These are phyloP conservation scores for Fusarium longipes DNA, from an alignment of 2,329 filamentous ascomycete genomes.

Conservation along the genomic window DNA sequence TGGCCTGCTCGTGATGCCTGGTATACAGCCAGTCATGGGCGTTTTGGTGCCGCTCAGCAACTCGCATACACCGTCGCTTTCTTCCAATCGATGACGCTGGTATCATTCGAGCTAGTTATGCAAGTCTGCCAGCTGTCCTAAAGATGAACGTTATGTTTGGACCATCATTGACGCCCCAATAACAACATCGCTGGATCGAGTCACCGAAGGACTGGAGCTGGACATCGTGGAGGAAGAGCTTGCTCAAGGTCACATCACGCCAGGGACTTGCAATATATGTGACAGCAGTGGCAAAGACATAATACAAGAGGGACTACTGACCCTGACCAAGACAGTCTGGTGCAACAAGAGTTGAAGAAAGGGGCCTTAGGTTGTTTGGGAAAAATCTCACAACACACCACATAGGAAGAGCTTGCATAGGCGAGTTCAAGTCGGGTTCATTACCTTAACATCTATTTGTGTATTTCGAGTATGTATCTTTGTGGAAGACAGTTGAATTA, in stretches of 20 bases:
- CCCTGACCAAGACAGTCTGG: not conserved
- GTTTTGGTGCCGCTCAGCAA: not conserved
- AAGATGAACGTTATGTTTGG: too few species aligned
- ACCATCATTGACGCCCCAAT: too few species aligned
- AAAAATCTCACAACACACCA: constrained; percentile 13
- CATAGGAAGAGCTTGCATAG: not conserved
- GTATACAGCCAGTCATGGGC: not conserved
- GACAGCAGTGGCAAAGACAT: not conserved
- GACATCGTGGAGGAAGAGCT: not conserved
- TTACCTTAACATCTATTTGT: constrained; percentile 2
- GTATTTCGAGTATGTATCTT: constrained; percentile 5
- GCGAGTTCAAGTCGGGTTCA: constrained; percentile 2
- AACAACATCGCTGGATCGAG: not conserved
- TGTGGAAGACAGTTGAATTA: constrained; percentile 16
- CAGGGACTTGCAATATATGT: not conserved
- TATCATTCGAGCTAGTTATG: not conserved
- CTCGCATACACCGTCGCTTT: too few species aligned
- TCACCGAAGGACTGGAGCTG: not conserved
- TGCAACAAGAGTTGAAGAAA: not conserved
- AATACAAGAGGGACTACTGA: not conserved
- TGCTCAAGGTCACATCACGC: not conserved
- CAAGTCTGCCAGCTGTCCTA: too few species aligned
- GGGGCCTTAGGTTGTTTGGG: not conserved
- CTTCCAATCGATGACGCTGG: not conserved
- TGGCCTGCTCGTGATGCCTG: not conserved